These are phyloP conservation scores for Hypomyces perniciosus DNA, from an alignment of 2,329 filamentous ascomycete genomes.

Conservation along the genomic window DNA sequence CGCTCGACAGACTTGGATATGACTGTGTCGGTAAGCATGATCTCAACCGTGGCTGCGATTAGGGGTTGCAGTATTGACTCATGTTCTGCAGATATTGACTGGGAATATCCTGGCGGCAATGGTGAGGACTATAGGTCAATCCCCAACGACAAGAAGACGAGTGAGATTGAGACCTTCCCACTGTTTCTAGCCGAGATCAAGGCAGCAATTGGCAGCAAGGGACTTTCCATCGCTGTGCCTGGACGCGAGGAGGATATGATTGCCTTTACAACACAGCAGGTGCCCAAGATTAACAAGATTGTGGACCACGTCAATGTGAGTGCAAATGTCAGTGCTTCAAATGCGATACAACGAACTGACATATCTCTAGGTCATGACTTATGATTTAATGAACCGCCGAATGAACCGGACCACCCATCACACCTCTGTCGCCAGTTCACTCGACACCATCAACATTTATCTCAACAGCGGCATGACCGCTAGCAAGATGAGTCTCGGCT, in stretches of 20 bases:
- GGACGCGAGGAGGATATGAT: conserved; percentile 60
- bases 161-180: too few species aligned
- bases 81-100: too few species aligned
- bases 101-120: too few species aligned
- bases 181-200: conserved; percentile 55
- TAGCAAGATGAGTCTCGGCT: conserved; percentile 56
- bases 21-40: too few species aligned
- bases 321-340: fast-evolving
- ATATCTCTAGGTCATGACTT: conserved; percentile 52
- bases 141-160: too few species aligned
- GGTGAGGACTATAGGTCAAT: too few species aligned
- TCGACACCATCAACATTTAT: conserved; percentile 53
- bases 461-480: conserved; percentile 48
- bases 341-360: not conserved
- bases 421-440: conserved; percentile 49
- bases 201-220: conserved; percentile 50
- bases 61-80: too few species aligned
- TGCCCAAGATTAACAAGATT: conserved; percentile 51
- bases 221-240: conserved; percentile 63
- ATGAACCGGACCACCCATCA: conserved; percentile 61
- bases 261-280: conserved; percentile 52
- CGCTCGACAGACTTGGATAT: too few species aligned
- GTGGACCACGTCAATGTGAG: conserved; percentile 59
- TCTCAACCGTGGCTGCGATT: too few species aligned
- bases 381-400: conserved; percentile 69